Conservation (phyloP, 1,284 basidiomycete species). For the Austroboletus niveus region DNA sequence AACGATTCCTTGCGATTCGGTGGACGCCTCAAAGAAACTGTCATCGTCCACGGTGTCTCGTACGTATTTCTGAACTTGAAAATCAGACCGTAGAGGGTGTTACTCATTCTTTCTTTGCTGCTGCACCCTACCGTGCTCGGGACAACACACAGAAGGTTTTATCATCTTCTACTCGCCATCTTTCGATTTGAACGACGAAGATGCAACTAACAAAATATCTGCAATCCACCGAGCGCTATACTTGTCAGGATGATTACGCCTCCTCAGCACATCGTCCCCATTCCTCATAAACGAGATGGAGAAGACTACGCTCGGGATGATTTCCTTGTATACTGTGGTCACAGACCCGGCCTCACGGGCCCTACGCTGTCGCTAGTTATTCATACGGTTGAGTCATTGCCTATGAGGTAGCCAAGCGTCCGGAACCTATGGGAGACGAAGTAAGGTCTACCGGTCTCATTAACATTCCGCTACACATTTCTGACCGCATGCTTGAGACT, state of each 20-base stretch:
- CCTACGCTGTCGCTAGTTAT: constrained; percentile 48
- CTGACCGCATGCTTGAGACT: constrained; percentile 42
- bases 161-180: constrained; percentile 32
- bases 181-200: constrained; percentile 20
- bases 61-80: constrained; percentile 41
- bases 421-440: constrained; percentile 36
- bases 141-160: constrained; percentile 33
- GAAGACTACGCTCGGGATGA: constrained; percentile 38
- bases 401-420: constrained; percentile 44
- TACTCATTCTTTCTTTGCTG: constrained; percentile 12
- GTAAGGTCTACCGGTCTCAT: constrained; percentile 43
- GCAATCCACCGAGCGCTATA: constrained; percentile 20
- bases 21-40: constrained; percentile 44
- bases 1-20: constrained; percentile 39
- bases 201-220: constrained; percentile 15
- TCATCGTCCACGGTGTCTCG: constrained; percentile 47
- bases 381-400: constrained; percentile 48
- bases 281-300: constrained; percentile 31
- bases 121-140: constrained; percentile 34
- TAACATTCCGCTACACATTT: constrained; percentile 44
- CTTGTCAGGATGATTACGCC: constrained; percentile 26
- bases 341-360: constrained; percentile 38
- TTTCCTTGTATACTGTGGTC: constrained; percentile 37
- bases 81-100: constrained; percentile 41
- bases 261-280: constrained; percentile 28